phyloP scores from a whole-genome alignment of 768 basidiomycete species.

The Termitomyces sp. region DNA sequence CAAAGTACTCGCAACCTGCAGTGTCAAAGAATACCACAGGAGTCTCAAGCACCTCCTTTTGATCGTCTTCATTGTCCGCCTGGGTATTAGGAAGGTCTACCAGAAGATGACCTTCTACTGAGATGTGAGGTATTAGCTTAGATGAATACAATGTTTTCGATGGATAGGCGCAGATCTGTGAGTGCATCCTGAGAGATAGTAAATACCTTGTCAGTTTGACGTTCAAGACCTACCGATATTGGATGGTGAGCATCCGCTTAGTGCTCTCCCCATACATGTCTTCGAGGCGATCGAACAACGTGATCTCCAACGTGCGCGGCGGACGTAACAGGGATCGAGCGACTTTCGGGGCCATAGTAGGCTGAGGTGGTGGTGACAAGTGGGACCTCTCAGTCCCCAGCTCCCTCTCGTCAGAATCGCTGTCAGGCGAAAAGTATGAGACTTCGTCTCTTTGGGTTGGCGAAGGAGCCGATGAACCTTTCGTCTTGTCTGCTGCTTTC shows the following conservation, averaged over 20 bases:
- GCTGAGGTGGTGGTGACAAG: not conserved
- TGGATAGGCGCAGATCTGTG: conserved; percentile 79
- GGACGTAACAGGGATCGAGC: conserved; percentile 34
- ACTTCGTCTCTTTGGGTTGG: not conserved
- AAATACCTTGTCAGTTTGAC: not conserved
- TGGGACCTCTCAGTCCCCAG: not conserved
- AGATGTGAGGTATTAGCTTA: conserved; percentile 60
- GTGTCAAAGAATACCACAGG: conserved; percentile 95
- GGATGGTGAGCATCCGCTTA: conserved; percentile 83
- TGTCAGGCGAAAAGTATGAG: not conserved
- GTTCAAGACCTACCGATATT: conserved; percentile 62
- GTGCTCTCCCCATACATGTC: conserved; percentile 78
- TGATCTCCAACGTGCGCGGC: conserved; percentile 75
- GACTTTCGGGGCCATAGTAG: conserved; percentile 7
- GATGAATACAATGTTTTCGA: conserved; percentile 75
- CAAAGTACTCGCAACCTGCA: conserved; percentile 89
- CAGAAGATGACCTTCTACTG: conserved; percentile 72
- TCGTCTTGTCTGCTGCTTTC: not conserved
- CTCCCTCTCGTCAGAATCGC: not conserved
- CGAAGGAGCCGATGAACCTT: not conserved
- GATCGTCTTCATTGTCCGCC: conserved; percentile 54
- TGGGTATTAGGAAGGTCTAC: conserved; percentile 55
- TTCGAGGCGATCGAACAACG: conserved; percentile 90
- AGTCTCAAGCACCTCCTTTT: conserved; percentile 63
- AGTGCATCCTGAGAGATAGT: conserved; percentile 65